These are phyloP conservation scores for Oryza punctata DNA, from an alignment of 176 grass and related monocot genomes.

Conservation along the genomic window DNA sequence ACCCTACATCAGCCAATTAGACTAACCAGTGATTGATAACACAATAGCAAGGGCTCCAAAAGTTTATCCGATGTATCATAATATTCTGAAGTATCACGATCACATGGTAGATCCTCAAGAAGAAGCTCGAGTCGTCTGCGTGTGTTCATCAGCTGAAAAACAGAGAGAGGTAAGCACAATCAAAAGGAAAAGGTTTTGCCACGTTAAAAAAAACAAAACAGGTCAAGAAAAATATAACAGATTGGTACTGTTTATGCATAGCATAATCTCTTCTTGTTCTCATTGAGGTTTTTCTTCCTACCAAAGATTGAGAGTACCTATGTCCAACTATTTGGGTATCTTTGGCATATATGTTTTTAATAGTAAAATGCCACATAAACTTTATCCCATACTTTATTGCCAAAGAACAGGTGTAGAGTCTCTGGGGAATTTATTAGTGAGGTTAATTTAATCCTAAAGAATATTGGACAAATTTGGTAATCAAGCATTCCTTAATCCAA, in stretches of 20 bases:
- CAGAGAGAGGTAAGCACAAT: constrained; percentile 13
- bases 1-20: not conserved
- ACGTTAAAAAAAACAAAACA: not conserved
- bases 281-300: not conserved
- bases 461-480: not conserved
- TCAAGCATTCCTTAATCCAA: not conserved
- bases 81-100: constrained; percentile 71
- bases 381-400: not conserved
- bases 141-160: constrained; percentile 76
- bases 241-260: constrained; percentile 15
- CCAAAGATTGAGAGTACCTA: not conserved
- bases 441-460: not conserved
- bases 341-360: not conserved
- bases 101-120: constrained; percentile 78
- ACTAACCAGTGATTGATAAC: constrained; percentile 87
- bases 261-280: not conserved
- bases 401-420: not conserved
- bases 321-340: not conserved
- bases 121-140: constrained; percentile 66
- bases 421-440: not conserved
- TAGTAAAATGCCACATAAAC: not conserved
- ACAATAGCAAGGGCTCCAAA: constrained; percentile 80
- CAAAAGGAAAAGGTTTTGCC: not conserved
- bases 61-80: constrained; percentile 82
- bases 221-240: not conserved